A percentile compares a stretch with the other conserved stretches of the same genome.
These are phyloP conservation scores for Fraxinus nigra DNA, from an alignment of 305 asterid species.

Conservation along the genomic window DNA sequence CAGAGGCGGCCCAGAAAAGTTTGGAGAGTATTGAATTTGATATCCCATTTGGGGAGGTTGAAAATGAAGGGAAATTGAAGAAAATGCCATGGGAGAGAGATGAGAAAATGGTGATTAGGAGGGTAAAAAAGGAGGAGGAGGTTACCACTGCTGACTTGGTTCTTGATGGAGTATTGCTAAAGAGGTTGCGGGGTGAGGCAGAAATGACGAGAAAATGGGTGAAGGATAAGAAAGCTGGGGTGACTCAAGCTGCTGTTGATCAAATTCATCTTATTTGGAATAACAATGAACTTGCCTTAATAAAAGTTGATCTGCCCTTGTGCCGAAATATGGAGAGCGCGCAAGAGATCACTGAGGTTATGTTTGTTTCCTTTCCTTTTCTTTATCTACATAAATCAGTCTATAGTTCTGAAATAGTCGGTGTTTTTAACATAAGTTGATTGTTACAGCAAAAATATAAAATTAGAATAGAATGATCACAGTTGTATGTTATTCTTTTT, in stretches of 20 bases:
- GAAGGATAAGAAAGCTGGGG: slow-evolving; percentile 89
- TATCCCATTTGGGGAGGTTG: slow-evolving; percentile 31
- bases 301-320: slow-evolving; percentile 80
- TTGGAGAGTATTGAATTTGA: slow-evolving; percentile 34
- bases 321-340: slow-evolving; percentile 79
- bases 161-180: slow-evolving; percentile 61
- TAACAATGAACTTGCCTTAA: slow-evolving; percentile 73
- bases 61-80: slow-evolving; percentile 38
- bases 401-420: neutral
- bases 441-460: neutral
- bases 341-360: slow-evolving; percentile 77
- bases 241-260: slow-evolving; percentile 69
- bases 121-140: slow-evolving; percentile 47
- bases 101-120: slow-evolving; percentile 43
- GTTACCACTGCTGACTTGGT: slow-evolving; percentile 48
- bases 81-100: slow-evolving; percentile 74
- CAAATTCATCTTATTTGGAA: slow-evolving; percentile 64
- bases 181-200: slow-evolving; percentile 71
- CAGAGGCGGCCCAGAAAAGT: slow-evolving; percentile 16
- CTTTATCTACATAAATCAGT: neutral
- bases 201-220: slow-evolving; percentile 65
- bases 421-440: neutral
- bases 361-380: slow-evolving; percentile 20
- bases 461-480: neutral
- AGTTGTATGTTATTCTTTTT: neutral